Evolutionary conservation across 345 rosid genomes (phyloP).

Genomic region (Physaria fendleri): DNA sequence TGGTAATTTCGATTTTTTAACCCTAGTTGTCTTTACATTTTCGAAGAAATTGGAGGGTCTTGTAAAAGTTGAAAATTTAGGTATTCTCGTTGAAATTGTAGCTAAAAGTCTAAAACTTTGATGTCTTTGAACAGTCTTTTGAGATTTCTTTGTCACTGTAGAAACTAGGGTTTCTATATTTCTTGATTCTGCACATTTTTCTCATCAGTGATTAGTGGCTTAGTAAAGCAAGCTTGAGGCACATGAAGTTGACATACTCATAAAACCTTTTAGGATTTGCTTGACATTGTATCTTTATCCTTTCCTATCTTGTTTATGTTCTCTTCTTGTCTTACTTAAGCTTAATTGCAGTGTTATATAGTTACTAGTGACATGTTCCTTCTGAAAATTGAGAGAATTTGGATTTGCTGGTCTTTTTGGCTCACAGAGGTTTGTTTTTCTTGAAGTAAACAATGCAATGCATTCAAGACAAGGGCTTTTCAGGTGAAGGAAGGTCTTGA

Average conservation of each 20-base stretch:
- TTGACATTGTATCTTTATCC: not conserved
- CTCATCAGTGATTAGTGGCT: not conserved
- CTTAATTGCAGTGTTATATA: not conserved
- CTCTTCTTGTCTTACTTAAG: conserved; percentile 2
- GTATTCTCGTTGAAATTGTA: not conserved
- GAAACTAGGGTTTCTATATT: conserved; percentile 3
- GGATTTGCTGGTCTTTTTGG: not conserved
- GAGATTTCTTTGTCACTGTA: not conserved
- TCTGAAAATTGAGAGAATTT: not conserved
- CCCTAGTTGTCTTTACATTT: not conserved
- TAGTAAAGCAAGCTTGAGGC: not conserved
- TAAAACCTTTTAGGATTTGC: not conserved
- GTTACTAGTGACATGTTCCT: not conserved
- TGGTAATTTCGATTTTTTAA: conserved; percentile 27
- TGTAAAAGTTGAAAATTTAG: not conserved
- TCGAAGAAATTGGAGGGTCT: not conserved
- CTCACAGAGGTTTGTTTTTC: not conserved
- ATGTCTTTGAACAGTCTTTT: not conserved
- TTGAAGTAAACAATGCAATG: conserved; percentile 72
- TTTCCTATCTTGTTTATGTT: not conserved
- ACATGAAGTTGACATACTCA: not conserved
- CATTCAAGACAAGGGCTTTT: conserved; percentile 76
- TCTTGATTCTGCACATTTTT: not conserved
- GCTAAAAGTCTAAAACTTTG: not conserved
- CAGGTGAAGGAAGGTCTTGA: conserved; percentile 59